Evolutionary conservation across 805 yeast species (phyloP).

Genomic region (Metschnikowia continentalis): DNA sequence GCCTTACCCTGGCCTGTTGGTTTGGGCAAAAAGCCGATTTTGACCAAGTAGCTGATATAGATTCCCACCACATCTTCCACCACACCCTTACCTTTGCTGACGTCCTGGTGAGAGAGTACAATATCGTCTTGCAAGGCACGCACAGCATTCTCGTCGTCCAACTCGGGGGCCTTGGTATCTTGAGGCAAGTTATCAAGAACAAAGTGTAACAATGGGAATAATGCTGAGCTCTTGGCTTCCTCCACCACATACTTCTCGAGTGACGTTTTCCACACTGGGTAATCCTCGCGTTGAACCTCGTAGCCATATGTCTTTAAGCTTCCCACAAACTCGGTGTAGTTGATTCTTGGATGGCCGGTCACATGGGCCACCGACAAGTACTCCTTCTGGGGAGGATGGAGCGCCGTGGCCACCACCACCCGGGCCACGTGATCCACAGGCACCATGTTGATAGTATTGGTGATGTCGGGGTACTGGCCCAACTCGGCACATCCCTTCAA

Average conservation of each 20-base stretch:
- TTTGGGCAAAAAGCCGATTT: conserved; percentile 71
- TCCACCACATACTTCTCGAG: conserved; percentile 77
- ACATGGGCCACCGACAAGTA: conserved; percentile 81
- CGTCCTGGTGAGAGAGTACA: conserved; percentile 61
- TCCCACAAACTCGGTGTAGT: conserved; percentile 70
- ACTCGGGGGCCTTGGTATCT: conserved; percentile 90
- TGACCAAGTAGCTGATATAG: conserved; percentile 75
- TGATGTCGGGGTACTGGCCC: conserved; percentile 79
- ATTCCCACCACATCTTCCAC: conserved; percentile 59
- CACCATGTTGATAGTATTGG: conserved; percentile 88
- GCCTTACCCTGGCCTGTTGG: conserved; percentile 45
- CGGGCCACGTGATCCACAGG: conserved; percentile 98
- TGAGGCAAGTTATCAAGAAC: conserved; percentile 90
- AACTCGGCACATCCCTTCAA: conserved; percentile 91
- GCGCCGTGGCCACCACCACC: conserved; percentile 76
- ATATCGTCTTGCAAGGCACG: conserved; percentile 60
- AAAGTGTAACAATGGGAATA: conserved; percentile 90
- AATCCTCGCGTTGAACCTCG: conserved; percentile 55
- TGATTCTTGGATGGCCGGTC: conserved; percentile 93
- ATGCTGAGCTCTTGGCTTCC: conserved; percentile 73
- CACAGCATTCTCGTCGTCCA: conserved; percentile 83
- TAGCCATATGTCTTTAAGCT: conserved; percentile 71
- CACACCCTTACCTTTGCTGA: conserved; percentile 73
- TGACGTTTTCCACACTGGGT: conserved; percentile 71
- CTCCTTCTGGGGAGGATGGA: conserved; percentile 60